Evolutionary conservation across 2,329 filamentous ascomycete genomes (phyloP), one percentile per base, ranked within the genome.

Genomic region (Alternaria arbusti): DNA sequence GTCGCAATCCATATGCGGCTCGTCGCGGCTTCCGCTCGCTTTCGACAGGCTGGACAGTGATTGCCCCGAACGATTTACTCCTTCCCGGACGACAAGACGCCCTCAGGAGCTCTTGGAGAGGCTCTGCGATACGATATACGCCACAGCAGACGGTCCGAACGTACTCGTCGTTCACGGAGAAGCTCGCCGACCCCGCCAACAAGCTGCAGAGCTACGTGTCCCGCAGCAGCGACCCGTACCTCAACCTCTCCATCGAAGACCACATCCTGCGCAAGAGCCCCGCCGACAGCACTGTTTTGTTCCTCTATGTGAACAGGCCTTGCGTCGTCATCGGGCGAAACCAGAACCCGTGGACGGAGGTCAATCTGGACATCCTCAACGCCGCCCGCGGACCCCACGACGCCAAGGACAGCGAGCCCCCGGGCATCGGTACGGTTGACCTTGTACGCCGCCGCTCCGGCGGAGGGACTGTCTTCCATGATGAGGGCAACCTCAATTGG

Each of bases 291-390:
- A 90, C 87, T 13, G 81, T 98, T 54, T 87, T 98, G 2, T 91
- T 98, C 60, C 87, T 97, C 54, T 99, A 98, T 82, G 87, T 89
- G 73, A 98, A 99, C 81, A 82, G 88, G 40, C 94, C 95, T 1
- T 94, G 92, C 78, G 87, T 99, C 63, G 90, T 99, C 76, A 90
- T 99, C 70, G 96, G 96, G 46, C 90, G 96, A 64, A 99, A 99
- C 79, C 96, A 99, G 83, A 99, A 99, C 79, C 96, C 96, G 57
- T 99, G 95, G 96, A 86, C 93, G 9, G 96, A 99, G 82, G 89
- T 93, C 65, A 92, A 97, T 77, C 85, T 97, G 9, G 82, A 82
- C 43, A 84, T 88, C 1, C 82, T 97, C 9, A 73, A 82, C 73
- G 74, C 83, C 65, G 78, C 80, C n/a, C 59, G 44, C 30, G 49